Percentiles rank a stretch among this genome's conserved stretches.
Evolutionary conservation across 2,329 filamentous ascomycete genomes (phyloP).

Genomic region (Boeremia exigua): DNA sequence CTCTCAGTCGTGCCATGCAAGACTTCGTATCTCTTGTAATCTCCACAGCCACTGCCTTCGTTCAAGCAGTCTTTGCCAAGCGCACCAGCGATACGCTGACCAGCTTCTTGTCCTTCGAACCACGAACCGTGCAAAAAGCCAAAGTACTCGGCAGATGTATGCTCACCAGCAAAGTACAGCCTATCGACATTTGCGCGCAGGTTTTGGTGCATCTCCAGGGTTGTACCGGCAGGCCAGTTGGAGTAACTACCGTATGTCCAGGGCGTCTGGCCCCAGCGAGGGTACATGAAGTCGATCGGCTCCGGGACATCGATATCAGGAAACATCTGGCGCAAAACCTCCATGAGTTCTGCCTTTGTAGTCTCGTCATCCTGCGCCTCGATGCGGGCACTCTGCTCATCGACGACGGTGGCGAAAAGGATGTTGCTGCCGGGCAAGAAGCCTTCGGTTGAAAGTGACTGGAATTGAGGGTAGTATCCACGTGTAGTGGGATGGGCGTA

Average conservation of each 20-base stretch:
- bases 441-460: conserved; percentile 64
- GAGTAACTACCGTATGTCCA: conserved; percentile 68
- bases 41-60: conserved; percentile 33
- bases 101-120: conserved; percentile 46
- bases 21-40: conserved; percentile 36
- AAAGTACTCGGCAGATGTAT: conserved; percentile 67
- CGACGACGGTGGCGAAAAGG: conserved; percentile 68
- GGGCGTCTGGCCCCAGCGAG: conserved; percentile 60
- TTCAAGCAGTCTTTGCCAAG: conserved; percentile 35
- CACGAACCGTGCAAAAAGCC: conserved; percentile 65
- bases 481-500: conserved; percentile 57
- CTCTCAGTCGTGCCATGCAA: conserved; percentile 40
- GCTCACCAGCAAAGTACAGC: conserved; percentile 71
- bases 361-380: conserved; percentile 66
- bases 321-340: conserved; percentile 67
- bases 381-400: conserved; percentile 61
- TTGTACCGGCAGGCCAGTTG: conserved; percentile 70
- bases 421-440: conserved; percentile 69
- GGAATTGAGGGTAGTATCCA: conserved; percentile 67
- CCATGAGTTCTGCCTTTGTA: conserved; percentile 63
- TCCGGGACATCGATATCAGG: conserved; percentile 63
- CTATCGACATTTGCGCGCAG: conserved; percentile 67
- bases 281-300: conserved; percentile 66
- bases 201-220: conserved; percentile 70
- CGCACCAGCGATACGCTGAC: conserved; percentile 38